Percentiles rank a stretch among this genome's conserved stretches.
phyloP scores from a whole-genome alignment of 257 asterid species.

The Penstemon newberryi region DNA sequence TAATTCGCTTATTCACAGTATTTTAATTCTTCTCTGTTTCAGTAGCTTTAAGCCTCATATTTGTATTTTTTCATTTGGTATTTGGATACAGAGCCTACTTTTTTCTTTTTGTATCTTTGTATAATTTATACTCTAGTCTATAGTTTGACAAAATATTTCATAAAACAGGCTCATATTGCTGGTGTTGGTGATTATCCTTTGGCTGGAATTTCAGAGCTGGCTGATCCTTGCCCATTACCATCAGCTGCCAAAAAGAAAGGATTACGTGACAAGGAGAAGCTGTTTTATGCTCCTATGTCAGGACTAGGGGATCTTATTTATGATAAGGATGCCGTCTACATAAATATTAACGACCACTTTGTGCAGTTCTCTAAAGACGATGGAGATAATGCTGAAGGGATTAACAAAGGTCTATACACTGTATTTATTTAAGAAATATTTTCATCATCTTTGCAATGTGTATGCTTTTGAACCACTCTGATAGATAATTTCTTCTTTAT shows the following conservation, averaged over 20 bases:
- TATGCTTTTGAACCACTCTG: conserved; percentile 5
- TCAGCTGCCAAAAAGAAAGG: conserved; percentile 98
- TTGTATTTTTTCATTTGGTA: background rate
- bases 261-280: conserved; percentile 90
- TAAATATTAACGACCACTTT: conserved; percentile 82
- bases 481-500: background rate
- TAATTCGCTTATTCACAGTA: background rate
- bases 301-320: conserved; percentile 96
- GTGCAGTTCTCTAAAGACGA: conserved; percentile 85
- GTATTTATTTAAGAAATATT: conserved; percentile 3
- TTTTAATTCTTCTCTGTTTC: conserved; percentile 9
- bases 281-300: conserved; percentile 98
- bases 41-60: background rate
- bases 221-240: conserved; percentile 98
- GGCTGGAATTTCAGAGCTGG: conserved; percentile 62
- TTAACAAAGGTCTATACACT: conserved; percentile 47
- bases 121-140: background rate
- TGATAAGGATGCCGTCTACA: conserved; percentile 97
- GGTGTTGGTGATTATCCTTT: conserved; percentile 91
- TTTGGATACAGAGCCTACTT: background rate
- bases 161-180: conserved; percentile 84
- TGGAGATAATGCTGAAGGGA: conserved; percentile 41
- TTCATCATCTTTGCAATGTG: background rate
- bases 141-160: conserved; percentile 6
- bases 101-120: background rate